Base-by-base conservation (phyloP, 345 rosid genomes). In the Citrus hindsii region DNA sequence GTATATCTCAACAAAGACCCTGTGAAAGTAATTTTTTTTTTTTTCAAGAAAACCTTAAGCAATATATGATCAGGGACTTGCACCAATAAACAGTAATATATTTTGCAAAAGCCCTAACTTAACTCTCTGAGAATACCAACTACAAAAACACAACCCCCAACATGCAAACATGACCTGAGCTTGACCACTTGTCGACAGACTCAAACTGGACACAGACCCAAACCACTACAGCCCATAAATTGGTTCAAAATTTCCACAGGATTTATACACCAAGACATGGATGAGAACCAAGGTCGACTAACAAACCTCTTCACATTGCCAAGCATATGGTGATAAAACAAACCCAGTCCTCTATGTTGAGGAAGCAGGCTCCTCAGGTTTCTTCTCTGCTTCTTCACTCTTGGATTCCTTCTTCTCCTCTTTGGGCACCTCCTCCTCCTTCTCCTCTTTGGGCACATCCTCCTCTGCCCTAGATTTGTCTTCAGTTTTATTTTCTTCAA, bases 401-500 rank as follows among this genome's bases (percentile, higher is more conserved):
- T 83, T 83, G 32, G 79, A 67, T 76, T 87, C 85, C 30, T 86
- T 80, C 46, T 77, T 83, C 33, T 80, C 86, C 70, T 79, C 75
- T 28, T 83, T 75, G 62, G 83, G 72, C 70, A 27, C 75, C 62
- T 88, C 87, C 61, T 82, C 88, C 30, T 86, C 79, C 46, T 77
- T 82, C 33, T 80, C 85, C 70, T 79, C 75, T 28, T 83, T 75
- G 66, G 83, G 70, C 67, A 24, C 75, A 59, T 88, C 87, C 61
- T 81, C 88, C 69, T 86, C 88, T 58, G 81, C 88, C 67, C 74
- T 79, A 7, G 79, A 77, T 81, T 82, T 83, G 59, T 85, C 89
- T 58, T 85, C 87, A 4, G 82, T 64, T 79, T 90, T 82, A 76
- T 88, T 85, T 69, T 92, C 98, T 80, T 89, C 92, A 42, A 94